Evolutionary conservation across 2,329 filamentous ascomycete species (phyloP).

Genomic region (Fonsecaea erecta): DNA sequence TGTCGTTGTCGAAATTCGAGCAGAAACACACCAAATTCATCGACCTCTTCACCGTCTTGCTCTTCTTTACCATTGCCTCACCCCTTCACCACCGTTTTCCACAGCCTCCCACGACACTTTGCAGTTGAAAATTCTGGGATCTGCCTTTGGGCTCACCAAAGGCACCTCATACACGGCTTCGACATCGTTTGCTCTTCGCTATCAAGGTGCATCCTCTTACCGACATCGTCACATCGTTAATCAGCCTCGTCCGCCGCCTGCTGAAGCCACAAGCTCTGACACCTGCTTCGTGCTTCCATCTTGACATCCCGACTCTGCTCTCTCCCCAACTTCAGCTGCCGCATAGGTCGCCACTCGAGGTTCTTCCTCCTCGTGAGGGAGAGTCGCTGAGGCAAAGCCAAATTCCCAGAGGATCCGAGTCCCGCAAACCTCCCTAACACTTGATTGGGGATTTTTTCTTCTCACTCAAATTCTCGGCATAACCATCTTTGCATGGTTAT

Average conservation of each 20-base stretch:
- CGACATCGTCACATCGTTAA: slow-evolving; percentile 53
- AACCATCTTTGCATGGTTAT: slow-evolving; percentile 62
- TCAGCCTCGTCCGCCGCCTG: slow-evolving; percentile 53
- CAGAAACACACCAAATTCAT: slow-evolving; percentile 18
- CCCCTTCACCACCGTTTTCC: slow-evolving; percentile 1
- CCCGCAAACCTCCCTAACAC: slow-evolving; percentile 94
- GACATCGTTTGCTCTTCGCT: slow-evolving; percentile 37
- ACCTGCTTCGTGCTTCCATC: slow-evolving; percentile 32
- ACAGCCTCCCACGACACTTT: slow-evolving; percentile 9
- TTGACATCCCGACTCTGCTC: slow-evolving; percentile 47
- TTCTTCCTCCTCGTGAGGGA: slow-evolving; percentile 99
- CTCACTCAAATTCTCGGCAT: slow-evolving; percentile 39
- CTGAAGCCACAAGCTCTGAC: slow-evolving; percentile 37
- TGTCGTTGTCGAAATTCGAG: slow-evolving; percentile 24
- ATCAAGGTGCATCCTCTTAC: slow-evolving; percentile 52
- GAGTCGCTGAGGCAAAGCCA: slow-evolving; percentile 95
- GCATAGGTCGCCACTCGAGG: slow-evolving; percentile 98
- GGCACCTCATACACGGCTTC: slow-evolving; percentile 36
- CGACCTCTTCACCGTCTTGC: slow-evolving; percentile 19
- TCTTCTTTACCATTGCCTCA: slow-evolving; percentile 9
- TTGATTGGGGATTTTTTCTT: slow-evolving; percentile 37
- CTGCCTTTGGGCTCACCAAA: slow-evolving; percentile 37
- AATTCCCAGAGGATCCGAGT: slow-evolving; percentile 86
- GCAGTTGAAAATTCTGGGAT: slow-evolving; percentile 4
- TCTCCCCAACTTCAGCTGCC: slow-evolving; percentile 84